These are phyloP conservation scores for Lipomyces lipofer DNA, from an alignment of 805 yeast species.

Conservation along the genomic window DNA sequence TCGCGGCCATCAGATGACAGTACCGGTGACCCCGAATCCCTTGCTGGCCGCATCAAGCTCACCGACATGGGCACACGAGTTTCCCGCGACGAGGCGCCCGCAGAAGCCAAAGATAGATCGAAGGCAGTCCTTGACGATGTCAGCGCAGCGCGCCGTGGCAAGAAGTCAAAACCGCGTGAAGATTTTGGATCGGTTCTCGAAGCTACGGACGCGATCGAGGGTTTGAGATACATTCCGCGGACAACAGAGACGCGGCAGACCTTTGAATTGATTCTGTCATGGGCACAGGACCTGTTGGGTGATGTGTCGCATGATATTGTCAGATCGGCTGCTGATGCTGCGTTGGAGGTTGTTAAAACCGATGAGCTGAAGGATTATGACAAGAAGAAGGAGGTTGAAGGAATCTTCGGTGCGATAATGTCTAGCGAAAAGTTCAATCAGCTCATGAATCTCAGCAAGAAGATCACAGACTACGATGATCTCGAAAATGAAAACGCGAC, in stretches of 20 bases:
- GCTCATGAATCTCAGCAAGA: conserved; percentile 47
- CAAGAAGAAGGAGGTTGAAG: conserved; percentile 54
- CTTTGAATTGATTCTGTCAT: conserved; percentile 59
- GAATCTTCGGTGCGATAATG: conserved; percentile 48
- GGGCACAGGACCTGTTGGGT: conserved; percentile 59
- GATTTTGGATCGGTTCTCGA: conserved; percentile 40
- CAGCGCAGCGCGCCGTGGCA: conserved; percentile 2
- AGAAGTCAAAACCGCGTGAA: conserved; percentile 20
- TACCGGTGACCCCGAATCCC: conserved; percentile 65
- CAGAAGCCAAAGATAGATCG: conserved; percentile 25
- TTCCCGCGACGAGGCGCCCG: conserved; percentile 31
- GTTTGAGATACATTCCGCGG: conserved; percentile 63
- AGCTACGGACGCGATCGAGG: conserved; percentile 44
- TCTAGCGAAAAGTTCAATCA: conserved; percentile 50
- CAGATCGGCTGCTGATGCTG: conserved; percentile 67
- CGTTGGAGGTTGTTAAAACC: conserved; percentile 56
- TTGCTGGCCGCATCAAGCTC: conserved; percentile 65
- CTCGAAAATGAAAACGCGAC: conserved; percentile 30
- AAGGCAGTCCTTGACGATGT: conserved; percentile 17
- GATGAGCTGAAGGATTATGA: conserved; percentile 46
- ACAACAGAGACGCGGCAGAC: conserved; percentile 51
- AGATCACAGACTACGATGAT: conserved; percentile 52
- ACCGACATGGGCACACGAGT: conserved; percentile 68
- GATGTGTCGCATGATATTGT: conserved; percentile 78
- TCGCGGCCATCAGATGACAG: conserved; percentile 51